Conservation (phyloP, 495 filamentous ascomycete genomes). For the Lasiosphaeris hirsuta region DNA sequence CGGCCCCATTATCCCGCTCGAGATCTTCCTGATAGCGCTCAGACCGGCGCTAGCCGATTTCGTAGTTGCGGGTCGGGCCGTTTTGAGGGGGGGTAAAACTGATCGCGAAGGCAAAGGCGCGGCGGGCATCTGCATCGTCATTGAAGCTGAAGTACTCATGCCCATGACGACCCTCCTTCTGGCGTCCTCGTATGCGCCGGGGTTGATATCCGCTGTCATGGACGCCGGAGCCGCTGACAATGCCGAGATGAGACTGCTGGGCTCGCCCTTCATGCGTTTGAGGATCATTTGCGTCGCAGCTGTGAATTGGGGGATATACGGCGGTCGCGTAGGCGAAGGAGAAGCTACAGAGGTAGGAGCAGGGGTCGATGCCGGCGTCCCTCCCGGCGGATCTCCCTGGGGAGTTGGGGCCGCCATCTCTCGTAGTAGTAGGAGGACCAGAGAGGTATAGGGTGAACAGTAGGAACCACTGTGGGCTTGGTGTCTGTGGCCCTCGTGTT, state of each 20-base stretch:
- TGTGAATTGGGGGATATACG: conserved; percentile 51
- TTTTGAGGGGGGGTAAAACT: not conserved
- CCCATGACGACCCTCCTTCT: conserved; percentile 45
- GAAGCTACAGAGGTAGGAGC: not conserved
- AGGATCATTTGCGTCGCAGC: conserved; percentile 57
- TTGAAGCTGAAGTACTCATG: conserved; percentile 49
- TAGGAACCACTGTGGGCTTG: too few species aligned
- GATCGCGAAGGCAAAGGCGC: not conserved
- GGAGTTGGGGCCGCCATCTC: too few species aligned
- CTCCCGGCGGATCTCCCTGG: too few species aligned
- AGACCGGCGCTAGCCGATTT: conserved; percentile 8
- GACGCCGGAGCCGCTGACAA: conserved; percentile 31
- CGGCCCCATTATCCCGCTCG: conserved; percentile 22
- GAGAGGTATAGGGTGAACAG: too few species aligned
- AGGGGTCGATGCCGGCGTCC: not conserved
- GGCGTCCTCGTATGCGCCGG: conserved; percentile 45
- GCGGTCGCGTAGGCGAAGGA: conserved; percentile 28
- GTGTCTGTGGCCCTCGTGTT: too few species aligned
- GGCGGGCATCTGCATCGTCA: conserved; percentile 39
- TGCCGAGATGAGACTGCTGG: conserved; percentile 32
- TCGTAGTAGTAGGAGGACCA: too few species aligned
- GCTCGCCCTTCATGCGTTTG: conserved; percentile 46
- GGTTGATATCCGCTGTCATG: conserved; percentile 28
- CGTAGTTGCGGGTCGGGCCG: not conserved
- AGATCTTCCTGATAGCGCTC: conserved; percentile 32